phyloP scores from a whole-genome alignment of 208 protist species.

The Leishmania major region DNA sequence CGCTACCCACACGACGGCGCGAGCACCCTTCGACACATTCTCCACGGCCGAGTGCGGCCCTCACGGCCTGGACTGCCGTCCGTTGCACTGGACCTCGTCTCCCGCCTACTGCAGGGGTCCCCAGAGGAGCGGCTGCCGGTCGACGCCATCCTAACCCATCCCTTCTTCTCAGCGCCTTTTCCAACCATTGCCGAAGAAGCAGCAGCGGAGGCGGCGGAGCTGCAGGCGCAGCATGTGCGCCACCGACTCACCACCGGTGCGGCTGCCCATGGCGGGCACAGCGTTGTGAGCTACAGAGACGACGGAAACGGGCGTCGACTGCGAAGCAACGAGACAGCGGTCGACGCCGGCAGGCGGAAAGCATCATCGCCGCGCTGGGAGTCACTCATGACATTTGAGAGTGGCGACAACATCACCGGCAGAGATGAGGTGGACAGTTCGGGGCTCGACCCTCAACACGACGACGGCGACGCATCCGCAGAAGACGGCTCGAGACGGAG shows the following conservation, averaged over 20 bases:
- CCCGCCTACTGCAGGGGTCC: conserved; percentile 53
- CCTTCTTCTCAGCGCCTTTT: conserved; percentile 46
- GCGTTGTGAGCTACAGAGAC: not conserved
- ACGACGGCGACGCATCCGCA: not conserved
- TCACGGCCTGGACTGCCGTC: conserved; percentile 45
- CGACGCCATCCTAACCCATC: conserved; percentile 64
- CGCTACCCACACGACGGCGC: conserved; percentile 89
- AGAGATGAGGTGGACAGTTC: not conserved
- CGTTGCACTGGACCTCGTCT: conserved; percentile 60
- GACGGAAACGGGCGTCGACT: not conserved
- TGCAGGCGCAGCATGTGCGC: not conserved
- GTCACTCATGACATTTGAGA: conserved; percentile 4
- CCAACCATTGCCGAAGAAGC: conserved; percentile 27
- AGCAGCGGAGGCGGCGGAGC: conserved; percentile 9
- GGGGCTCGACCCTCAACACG: not conserved
- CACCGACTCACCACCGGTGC: not conserved
- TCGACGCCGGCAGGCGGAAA: not conserved
- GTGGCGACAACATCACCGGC: not conserved
- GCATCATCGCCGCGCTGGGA: not conserved
- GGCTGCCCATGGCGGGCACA: not conserved
- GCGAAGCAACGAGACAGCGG: not conserved
- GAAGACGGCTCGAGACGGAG: not conserved
- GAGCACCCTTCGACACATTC: conserved; percentile 86
- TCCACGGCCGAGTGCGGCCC: conserved; percentile 62
- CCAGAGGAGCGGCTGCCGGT: conserved; percentile 68